Base-by-base conservation (phyloP, 176 grass and related monocot species). In the Poa pratensis region DNA sequence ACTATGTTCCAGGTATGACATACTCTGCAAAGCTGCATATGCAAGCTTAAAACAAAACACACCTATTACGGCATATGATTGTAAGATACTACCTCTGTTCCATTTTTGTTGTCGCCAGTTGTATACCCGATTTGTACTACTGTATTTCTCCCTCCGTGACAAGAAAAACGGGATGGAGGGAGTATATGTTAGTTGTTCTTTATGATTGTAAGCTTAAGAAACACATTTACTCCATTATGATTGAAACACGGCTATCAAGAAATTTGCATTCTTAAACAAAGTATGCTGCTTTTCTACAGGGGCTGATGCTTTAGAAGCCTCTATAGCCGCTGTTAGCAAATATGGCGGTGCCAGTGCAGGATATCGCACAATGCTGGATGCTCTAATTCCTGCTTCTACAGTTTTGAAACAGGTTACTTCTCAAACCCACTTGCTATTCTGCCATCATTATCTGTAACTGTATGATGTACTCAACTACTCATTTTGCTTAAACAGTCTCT, bases 21-120 rank as follows among this genome's bases (percentile, higher is more conserved):
- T 99, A 90, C 86, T 99, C 80, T 99, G 92, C 88, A 99, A 96
- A 79, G 94, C 96, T 88, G 91, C 94, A n/a, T 99, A 96, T 87
- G 86, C 90, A 82, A 99, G 91, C 73, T 91, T 99, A 72, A 99
- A 99, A 87, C 90, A 88, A 65, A 87, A 62, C 69, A 77, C 60
- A 91, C 69, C 76, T 83, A 73, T 92, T 79, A 92, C 88, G 18
- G 86, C 94, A 66, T 92, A 86, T 84, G 81, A 96, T 86, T 99
- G 96, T 99, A 93, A 85, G 86, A 90, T 72, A 65, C 61, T 65
- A 26, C 61, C 61, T 64, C 24, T 63, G 59, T 26, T 62, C 59
- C 23, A 23, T 63, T 63, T 63, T 63, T 63, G 60, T 63, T 63
- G 11, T 63, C 26, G 24, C 59, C 60, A 63, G 26, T 63, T 28